These are phyloP conservation scores for Saposhnikovia divaricata DNA, from an alignment of 129 eudicot species.

Conservation along the genomic window DNA sequence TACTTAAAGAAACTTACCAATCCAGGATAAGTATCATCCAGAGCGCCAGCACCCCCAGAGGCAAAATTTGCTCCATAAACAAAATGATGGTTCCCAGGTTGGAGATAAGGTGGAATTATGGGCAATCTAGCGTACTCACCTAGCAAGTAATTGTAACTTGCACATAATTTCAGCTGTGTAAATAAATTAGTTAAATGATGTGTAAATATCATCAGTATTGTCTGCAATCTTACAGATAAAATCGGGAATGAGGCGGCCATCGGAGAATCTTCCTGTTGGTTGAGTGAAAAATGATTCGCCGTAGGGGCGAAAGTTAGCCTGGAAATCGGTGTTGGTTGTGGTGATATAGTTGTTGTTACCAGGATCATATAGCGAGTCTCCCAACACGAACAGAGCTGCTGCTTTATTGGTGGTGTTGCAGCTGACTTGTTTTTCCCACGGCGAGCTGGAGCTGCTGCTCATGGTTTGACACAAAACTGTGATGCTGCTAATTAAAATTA, in stretches of 20 bases:
- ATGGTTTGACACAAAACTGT: background rate
- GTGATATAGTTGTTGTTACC: conserved; percentile 49
- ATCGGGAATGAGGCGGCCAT: conserved; percentile 57
- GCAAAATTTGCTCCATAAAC: conserved; percentile 53
- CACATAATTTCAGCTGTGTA: no score
- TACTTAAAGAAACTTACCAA: conserved; percentile 14
- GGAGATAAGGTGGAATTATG: conserved; percentile 36
- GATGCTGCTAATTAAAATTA: background rate
- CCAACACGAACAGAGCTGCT: conserved; percentile 37
- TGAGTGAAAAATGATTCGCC: conserved; percentile 39
- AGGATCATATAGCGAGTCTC: conserved; percentile 48
- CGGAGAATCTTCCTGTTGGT: conserved; percentile 46
- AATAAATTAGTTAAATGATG: background rate
- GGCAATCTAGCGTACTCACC: conserved; percentile 43
- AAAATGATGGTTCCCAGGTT: conserved; percentile 24
- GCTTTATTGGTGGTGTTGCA: background rate
- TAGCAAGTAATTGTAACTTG: conserved; percentile 3
- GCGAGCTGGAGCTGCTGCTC: no score
- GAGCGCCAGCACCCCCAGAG: conserved; percentile 48
- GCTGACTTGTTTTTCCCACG: background rate
- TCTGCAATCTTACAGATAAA: background rate
- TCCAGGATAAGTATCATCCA: conserved; percentile 38
- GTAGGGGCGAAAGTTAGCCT: conserved; percentile 43
- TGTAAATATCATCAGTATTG: background rate
- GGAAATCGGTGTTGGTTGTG: conserved; percentile 26